Evolutionary conservation across 2,329 filamentous ascomycete species (phyloP).

Genomic region (Alternaria dauci): DNA sequence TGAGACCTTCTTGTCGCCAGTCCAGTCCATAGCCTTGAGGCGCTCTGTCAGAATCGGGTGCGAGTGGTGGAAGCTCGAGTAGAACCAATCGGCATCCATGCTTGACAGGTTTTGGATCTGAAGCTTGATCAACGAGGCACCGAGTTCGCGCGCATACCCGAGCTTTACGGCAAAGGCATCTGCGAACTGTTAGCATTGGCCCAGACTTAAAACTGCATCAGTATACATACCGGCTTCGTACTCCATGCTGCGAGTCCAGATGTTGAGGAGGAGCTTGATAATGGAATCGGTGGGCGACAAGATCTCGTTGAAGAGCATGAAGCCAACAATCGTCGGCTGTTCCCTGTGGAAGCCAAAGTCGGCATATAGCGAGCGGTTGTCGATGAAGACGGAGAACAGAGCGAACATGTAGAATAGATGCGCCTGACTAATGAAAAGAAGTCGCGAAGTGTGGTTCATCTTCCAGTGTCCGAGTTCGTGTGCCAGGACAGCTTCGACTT

Average conservation of each 20-base stretch:
- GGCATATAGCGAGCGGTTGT: constrained; percentile 89
- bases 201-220: constrained; percentile 11
- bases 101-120: constrained; percentile 98
- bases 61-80: constrained; percentile 97
- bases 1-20: constrained; percentile 66
- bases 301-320: constrained; percentile 97
- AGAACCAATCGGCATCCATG: constrained; percentile 99
- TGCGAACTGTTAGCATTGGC: constrained; percentile 45
- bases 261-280: constrained; percentile 94
- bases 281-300: constrained; percentile 92
- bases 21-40: constrained; percentile 89
- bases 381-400: constrained; percentile 96
- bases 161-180: constrained; percentile 86
- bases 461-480: constrained; percentile 99
- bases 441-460: constrained; percentile 89
- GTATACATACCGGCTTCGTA: constrained; percentile 78
- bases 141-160: constrained; percentile 84
- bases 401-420: constrained; percentile 98
- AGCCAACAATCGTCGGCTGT: constrained; percentile 93
- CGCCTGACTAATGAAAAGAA: constrained; percentile 81
- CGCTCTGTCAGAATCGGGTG: constrained; percentile 96
- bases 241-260: constrained; percentile 92
- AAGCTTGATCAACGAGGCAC: constrained; percentile 90
- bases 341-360: constrained; percentile 87
- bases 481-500: constrained; percentile 92